Percentiles rank a stretch among this genome's conserved stretches.
phyloP scores from a whole-genome alignment of 805 yeast species.

The Pichia heedii region DNA sequence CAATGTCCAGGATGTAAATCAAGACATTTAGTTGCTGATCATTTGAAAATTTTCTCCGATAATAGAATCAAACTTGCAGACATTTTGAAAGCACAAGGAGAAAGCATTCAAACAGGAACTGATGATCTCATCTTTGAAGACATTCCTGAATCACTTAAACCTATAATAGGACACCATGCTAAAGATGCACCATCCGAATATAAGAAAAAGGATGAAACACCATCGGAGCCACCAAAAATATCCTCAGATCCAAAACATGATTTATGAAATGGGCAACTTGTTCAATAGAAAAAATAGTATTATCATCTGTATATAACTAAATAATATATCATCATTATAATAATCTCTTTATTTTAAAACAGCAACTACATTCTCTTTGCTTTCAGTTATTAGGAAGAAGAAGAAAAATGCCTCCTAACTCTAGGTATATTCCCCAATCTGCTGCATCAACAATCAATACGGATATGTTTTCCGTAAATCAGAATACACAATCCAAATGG shows the following conservation, averaged over 20 bases:
- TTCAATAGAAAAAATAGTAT: background rate
- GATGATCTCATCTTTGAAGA: slow-evolving; percentile 66
- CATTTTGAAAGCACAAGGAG: slow-evolving; percentile 67
- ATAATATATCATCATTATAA: background rate
- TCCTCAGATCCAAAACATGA: slow-evolving; percentile 1
- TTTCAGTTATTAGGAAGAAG: background rate
- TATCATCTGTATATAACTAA: background rate
- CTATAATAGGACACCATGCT: slow-evolving; percentile 54
- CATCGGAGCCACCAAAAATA: slow-evolving; percentile 9
- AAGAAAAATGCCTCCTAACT: background rate
- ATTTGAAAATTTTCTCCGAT: slow-evolving; percentile 74
- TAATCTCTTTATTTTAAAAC: too few species aligned
- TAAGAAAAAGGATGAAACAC: slow-evolving; percentile 4
- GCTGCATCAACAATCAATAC: background rate
- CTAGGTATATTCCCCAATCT: background rate
- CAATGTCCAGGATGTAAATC: slow-evolving; percentile 88
- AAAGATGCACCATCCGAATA: slow-evolving; percentile 52
- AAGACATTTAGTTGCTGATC: slow-evolving; percentile 89
- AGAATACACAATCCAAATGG: background rate
- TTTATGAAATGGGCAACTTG: slow-evolving; percentile 1
- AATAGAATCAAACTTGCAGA: slow-evolving; percentile 70
- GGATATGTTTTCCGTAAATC: background rate
- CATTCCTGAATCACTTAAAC: slow-evolving; percentile 47
- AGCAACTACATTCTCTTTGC: background rate
- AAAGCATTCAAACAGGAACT: slow-evolving; percentile 52